Conservation (phyloP, 2,329 filamentous ascomycete species). For the Xylaria sp. region DNA sequence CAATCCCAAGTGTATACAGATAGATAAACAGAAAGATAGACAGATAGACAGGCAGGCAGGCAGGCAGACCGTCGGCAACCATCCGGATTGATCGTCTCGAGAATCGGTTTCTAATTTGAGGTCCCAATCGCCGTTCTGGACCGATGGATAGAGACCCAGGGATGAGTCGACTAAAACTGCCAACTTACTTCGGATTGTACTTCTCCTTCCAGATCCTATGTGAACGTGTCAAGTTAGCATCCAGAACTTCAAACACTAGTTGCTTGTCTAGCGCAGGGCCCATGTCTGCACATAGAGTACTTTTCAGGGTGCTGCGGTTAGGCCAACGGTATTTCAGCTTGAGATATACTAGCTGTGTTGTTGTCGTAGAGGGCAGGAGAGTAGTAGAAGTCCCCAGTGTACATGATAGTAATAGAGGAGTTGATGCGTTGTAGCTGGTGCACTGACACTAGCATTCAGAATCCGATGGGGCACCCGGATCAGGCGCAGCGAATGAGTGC, state of each 20-base stretch:
- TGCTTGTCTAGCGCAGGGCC: constrained; percentile 23
- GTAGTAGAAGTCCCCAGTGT: constrained; percentile 20
- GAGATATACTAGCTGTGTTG: constrained; percentile 23
- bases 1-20: not conserved
- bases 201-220: constrained; percentile 98
- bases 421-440: constrained; percentile 35
- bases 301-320: constrained; percentile 24
- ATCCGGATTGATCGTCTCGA: constrained; percentile 7
- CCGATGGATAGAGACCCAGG: constrained; percentile 14
- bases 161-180: constrained; percentile 17
- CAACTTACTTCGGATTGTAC: constrained; percentile 69
- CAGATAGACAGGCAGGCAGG: constrained; percentile 6
- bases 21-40: not conserved
- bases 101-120: not conserved
- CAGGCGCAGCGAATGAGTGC: constrained; percentile 34
- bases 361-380: constrained; percentile 13
- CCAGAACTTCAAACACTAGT: constrained; percentile 30
- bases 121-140: constrained; percentile 1
- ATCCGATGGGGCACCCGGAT: constrained; percentile 24
- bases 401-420: constrained; percentile 15
- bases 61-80: not conserved
- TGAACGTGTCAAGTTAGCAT: constrained; percentile 44
- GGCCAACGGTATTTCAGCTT: constrained; percentile 17
- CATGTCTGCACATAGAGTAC: constrained; percentile 25
- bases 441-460: constrained; percentile 23